Conservation (phyloP, 192 early-diverging fungal genomes). For the Entomortierella parvispora region DNA sequence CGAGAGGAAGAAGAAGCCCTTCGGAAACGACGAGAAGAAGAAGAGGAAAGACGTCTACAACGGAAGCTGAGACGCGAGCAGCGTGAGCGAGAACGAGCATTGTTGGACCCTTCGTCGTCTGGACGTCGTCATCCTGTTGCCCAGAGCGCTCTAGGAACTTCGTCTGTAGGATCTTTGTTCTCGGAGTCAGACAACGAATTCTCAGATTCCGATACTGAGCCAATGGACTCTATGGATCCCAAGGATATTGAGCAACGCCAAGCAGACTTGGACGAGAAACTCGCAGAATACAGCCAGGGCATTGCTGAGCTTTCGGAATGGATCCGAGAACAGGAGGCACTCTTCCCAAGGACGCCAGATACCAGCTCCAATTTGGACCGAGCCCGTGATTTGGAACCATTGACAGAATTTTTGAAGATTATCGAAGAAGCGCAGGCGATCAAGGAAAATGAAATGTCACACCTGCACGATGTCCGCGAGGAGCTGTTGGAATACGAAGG, state of each 20-base stretch:
- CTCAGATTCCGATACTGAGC: constrained; percentile 17
- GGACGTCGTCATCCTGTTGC: neutral
- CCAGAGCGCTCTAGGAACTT: neutral
- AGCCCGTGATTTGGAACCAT: constrained; percentile 32
- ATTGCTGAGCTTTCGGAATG: constrained; percentile 40
- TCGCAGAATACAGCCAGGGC: constrained; percentile 40
- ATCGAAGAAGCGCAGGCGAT: constrained; percentile 38
- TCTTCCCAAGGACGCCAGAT: constrained; percentile 17
- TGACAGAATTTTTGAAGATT: constrained; percentile 28
- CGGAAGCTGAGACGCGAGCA: constrained; percentile 42
- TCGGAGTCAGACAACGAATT: constrained; percentile 23
- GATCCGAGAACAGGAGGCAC: constrained; percentile 26
- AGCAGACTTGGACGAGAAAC: constrained; percentile 28
- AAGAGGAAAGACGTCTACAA: constrained; percentile 36
- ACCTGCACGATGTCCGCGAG: constrained; percentile 48
- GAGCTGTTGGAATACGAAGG: constrained; percentile 38
- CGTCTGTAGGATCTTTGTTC: neutral
- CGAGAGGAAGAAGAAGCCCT: constrained; percentile 49
- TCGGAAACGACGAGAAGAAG: constrained; percentile 33
- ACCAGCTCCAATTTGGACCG: constrained; percentile 32
- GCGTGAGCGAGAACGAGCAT: constrained; percentile 16
- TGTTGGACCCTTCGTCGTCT: neutral
- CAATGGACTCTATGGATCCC: constrained; percentile 1
- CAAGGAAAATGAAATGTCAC: constrained; percentile 46
- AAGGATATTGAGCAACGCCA: constrained; percentile 28